Evolutionary conservation across 78 protist species (phyloP).

Genomic region (Tieghemostelium lacteum): DNA sequence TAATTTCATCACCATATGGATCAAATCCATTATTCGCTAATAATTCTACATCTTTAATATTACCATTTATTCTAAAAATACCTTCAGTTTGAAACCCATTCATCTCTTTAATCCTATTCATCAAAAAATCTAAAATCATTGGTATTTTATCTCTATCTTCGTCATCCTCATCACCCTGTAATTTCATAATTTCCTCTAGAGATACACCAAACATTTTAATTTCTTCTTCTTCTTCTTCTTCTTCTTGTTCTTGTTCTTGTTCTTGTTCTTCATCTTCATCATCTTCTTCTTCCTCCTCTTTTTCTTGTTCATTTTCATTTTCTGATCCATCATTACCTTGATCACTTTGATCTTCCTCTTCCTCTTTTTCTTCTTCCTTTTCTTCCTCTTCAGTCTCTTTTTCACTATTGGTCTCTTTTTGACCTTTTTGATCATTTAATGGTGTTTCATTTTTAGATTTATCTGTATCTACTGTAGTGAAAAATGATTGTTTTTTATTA

Average conservation of each 20-base stretch:
- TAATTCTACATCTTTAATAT: constrained; percentile 28
- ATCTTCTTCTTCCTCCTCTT: not conserved
- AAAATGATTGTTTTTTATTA: too few species aligned
- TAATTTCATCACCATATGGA: constrained; percentile 26
- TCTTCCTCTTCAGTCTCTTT: not conserved
- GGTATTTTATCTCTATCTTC: constrained; percentile 38
- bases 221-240: constrained; percentile 44
- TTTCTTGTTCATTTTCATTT: not conserved
- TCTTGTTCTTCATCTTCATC: constrained; percentile 15
- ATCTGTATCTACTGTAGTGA: not conserved
- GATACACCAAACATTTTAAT: constrained; percentile 74
- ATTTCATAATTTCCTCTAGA: constrained; percentile 26
- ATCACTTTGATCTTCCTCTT: not conserved
- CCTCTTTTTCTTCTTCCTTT: not conserved
- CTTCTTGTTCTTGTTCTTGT: constrained; percentile 9
- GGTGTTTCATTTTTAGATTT: not conserved
- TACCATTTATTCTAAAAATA: constrained; percentile 52
- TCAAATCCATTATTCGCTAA: constrained; percentile 64
- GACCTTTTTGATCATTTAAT: not conserved
- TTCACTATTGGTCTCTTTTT: not conserved
- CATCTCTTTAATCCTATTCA: constrained; percentile 29
- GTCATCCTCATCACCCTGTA: constrained; percentile 37
- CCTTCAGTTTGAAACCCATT: constrained; percentile 63
- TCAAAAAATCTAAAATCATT: constrained; percentile 17
- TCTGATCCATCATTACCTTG: not conserved